These are phyloP conservation scores for Ensete ventricosum DNA, from an alignment of 176 grass and related monocot genomes.

Conservation along the genomic window DNA sequence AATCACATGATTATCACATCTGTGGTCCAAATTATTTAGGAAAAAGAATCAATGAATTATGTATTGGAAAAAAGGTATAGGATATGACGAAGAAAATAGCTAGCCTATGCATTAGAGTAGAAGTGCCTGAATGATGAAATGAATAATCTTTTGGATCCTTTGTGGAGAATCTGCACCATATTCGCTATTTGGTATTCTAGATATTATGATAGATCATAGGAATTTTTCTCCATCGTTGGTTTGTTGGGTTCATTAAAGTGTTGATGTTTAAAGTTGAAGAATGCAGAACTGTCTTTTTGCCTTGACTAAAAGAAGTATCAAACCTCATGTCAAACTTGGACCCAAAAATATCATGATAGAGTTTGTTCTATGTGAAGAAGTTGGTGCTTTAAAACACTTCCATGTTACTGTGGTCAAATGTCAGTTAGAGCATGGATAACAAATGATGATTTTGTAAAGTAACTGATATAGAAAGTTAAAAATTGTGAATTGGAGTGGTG, in stretches of 20 bases:
- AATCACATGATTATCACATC: too few relatives aligned
- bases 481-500: too few relatives aligned
- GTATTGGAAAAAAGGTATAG: background rate
- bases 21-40: background rate
- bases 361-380: too few relatives aligned
- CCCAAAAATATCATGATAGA: too few relatives aligned
- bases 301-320: background rate
- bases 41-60: background rate
- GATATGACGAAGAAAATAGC: background rate
- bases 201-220: background rate
- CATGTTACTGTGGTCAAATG: too few relatives aligned
- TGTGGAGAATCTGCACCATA: background rate
- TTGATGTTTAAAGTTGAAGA: background rate
- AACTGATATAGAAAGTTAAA: too few relatives aligned
- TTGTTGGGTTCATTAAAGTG: background rate
- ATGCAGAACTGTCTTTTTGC: background rate
- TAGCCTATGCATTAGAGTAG: background rate
- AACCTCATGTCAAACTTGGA: background rate
- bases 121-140: background rate
- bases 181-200: background rate
- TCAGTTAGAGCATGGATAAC: too few relatives aligned
- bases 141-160: background rate
- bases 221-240: background rate
- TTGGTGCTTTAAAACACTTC: background rate
- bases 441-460: too few relatives aligned